A percentile compares a stretch with the other conserved stretches of the same genome.
Evolutionary conservation across 2,329 filamentous ascomycete species (phyloP).

Genomic region (Venturia asperata): DNA sequence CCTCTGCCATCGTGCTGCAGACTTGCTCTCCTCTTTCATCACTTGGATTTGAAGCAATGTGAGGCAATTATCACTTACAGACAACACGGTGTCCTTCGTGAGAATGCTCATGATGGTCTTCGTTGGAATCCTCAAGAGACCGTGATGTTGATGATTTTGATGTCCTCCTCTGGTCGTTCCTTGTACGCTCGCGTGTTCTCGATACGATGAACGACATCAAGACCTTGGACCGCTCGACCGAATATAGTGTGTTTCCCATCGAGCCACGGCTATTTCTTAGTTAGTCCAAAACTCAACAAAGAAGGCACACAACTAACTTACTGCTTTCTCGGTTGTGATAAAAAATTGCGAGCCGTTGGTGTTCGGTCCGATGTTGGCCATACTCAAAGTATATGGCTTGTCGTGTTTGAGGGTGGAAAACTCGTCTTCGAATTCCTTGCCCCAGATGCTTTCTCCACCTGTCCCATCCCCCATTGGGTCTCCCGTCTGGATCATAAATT

Average conservation of each 20-base stretch:
- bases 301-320: conserved; percentile 39
- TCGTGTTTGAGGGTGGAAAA: conserved; percentile 88
- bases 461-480: conserved; percentile 85
- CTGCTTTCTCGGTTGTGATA: conserved; percentile 93
- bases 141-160: conserved; percentile 86
- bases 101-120: too few species aligned
- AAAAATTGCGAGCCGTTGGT: conserved; percentile 98
- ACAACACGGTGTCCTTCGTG: background rate
- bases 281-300: conserved; percentile 25
- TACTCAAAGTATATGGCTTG: conserved; percentile 91
- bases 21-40: too few species aligned
- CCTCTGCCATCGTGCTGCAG: too few species aligned
- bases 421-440: conserved; percentile 86
- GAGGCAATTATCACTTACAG: background rate
- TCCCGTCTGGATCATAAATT: conserved; percentile 95
- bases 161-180: conserved; percentile 94
- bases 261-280: conserved; percentile 62
- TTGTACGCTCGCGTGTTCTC: conserved; percentile 80
- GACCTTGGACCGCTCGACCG: conserved; percentile 76
- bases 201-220: conserved; percentile 94
- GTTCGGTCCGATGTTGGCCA: conserved; percentile 94
- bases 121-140: background rate
- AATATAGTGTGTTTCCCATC: conserved; percentile 97
- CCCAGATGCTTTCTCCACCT: conserved; percentile 87
- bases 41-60: too few species aligned